Evolutionary conservation across 768 basidiomycete genomes (phyloP).

Genomic region (Saitozyma sp.): DNA sequence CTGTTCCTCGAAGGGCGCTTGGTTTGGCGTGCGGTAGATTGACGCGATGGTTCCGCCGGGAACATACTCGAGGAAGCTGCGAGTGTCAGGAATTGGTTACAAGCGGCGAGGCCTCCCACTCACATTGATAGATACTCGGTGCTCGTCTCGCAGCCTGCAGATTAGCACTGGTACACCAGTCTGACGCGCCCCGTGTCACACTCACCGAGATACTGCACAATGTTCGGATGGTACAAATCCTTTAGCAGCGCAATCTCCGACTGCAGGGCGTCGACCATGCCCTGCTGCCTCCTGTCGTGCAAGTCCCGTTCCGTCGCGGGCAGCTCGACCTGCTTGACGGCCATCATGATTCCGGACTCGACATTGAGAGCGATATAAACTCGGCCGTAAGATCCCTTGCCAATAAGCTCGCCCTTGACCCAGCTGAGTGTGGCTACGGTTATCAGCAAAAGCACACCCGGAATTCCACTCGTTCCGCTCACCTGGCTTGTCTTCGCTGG

Average conservation of each 20-base stretch:
- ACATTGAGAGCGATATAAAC: slow-evolving; percentile 96
- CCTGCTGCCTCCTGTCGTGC: slow-evolving; percentile 77
- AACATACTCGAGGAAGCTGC: slow-evolving; percentile 96
- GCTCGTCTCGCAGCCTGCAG: slow-evolving; percentile 66
- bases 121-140: slow-evolving; percentile 86
- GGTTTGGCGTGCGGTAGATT: slow-evolving; percentile 69
- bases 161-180: not conserved
- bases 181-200: not conserved
- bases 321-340: slow-evolving; percentile 97
- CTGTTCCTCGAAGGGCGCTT: slow-evolving; percentile 88
- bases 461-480: not conserved
- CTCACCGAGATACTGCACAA: slow-evolving; percentile 88
- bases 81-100: slow-evolving; percentile 25
- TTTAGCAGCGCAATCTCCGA: slow-evolving; percentile 93
- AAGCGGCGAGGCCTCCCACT: slow-evolving; percentile 50
- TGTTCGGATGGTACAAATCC: slow-evolving; percentile 93
- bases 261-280: slow-evolving; percentile 85
- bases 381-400: slow-evolving; percentile 92
- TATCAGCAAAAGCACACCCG: slow-evolving; percentile 10
- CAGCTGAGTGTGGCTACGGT: slow-evolving; percentile 85
- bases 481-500: slow-evolving; percentile 36
- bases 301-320: slow-evolving; percentile 89
- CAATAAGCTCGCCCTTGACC: slow-evolving; percentile 97
- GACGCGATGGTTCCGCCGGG: slow-evolving; percentile 91
- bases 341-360: slow-evolving; percentile 97